These are phyloP conservation scores for Juncus effusus DNA, from an alignment of 176 grass and related monocot species.

Conservation along the genomic window DNA sequence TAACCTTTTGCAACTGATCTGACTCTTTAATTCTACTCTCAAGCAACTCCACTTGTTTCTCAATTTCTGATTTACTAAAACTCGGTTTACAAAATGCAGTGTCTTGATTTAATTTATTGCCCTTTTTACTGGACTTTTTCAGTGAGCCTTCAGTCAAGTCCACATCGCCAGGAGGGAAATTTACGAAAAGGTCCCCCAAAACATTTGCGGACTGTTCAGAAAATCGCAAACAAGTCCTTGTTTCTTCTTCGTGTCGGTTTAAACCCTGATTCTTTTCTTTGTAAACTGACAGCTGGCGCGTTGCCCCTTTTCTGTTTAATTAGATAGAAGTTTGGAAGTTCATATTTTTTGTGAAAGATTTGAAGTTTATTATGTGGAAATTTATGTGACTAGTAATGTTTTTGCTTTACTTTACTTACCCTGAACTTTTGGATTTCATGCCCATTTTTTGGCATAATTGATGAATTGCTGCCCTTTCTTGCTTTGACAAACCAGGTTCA, in stretches of 20 bases:
- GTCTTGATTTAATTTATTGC: constrained; percentile 47
- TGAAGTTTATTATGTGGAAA: constrained; percentile 1
- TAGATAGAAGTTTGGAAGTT: constrained; percentile 28
- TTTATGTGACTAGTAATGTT: constrained; percentile 16
- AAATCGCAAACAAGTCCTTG: constrained; percentile 45
- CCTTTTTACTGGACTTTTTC: constrained; percentile 38
- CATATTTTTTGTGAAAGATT: constrained; percentile 8
- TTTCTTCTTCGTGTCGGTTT: constrained; percentile 39
- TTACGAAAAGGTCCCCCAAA: constrained; percentile 71
- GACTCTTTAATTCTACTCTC: constrained; percentile 52
- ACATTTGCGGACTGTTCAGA: constrained; percentile 63
- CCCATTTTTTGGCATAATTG: constrained; percentile 72
- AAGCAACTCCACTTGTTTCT: constrained; percentile 63
- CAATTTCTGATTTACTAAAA: constrained; percentile 53
- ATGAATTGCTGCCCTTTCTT: constrained; percentile 68
- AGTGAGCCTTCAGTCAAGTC: constrained; percentile 44
- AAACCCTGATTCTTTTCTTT: constrained; percentile 43
- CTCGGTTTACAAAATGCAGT: constrained; percentile 58
- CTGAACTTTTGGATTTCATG: constrained; percentile 76
- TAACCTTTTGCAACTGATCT: constrained; percentile 64
- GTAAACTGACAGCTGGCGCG: constrained; percentile 60
- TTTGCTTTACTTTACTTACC: constrained; percentile 49
- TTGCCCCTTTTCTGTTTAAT: constrained; percentile 34
- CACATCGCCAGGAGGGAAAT: constrained; percentile 72
- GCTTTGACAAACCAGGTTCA: constrained; percentile 54